phyloP scores from a whole-genome alignment of 73 alveolate species.

The Paramecium octaurelia region DNA sequence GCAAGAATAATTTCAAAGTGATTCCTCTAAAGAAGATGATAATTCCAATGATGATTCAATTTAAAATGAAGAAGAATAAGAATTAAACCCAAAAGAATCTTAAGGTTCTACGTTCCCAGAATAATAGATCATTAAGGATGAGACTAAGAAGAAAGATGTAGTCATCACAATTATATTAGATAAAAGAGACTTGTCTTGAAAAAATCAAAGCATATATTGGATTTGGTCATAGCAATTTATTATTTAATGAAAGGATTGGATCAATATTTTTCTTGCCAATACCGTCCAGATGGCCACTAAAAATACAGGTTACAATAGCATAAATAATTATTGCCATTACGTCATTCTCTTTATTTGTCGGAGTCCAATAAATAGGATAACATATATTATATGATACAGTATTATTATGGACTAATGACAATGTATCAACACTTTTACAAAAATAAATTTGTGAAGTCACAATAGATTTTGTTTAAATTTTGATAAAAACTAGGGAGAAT shows the following conservation, averaged over 20 bases:
- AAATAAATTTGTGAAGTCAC: not conserved
- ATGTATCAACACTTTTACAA: not conserved
- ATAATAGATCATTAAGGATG: not conserved
- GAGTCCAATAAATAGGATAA: not conserved
- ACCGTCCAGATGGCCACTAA: not conserved
- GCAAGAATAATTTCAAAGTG: not conserved
- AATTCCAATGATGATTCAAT: not conserved
- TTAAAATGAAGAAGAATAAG: not conserved
- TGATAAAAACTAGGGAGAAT: not conserved
- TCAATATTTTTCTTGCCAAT: not conserved
- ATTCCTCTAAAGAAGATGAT: not conserved
- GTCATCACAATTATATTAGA: not conserved
- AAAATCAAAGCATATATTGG: slow-evolving; percentile 34
- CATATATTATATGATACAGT: not conserved
- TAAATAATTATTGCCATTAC: not conserved
- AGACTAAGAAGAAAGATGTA: not conserved
- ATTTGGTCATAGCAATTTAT: not conserved
- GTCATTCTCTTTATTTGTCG: not conserved
- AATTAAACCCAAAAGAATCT: not conserved
- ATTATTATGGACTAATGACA: not conserved
- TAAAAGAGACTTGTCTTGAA: slow-evolving; percentile 19
- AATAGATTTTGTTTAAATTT: not conserved
- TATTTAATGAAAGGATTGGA: not conserved
- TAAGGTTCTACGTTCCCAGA: not conserved
- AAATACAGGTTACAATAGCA: not conserved